phyloP scores from a whole-genome alignment of 2,329 filamentous ascomycete species.

The Paecilomyces niveus region DNA sequence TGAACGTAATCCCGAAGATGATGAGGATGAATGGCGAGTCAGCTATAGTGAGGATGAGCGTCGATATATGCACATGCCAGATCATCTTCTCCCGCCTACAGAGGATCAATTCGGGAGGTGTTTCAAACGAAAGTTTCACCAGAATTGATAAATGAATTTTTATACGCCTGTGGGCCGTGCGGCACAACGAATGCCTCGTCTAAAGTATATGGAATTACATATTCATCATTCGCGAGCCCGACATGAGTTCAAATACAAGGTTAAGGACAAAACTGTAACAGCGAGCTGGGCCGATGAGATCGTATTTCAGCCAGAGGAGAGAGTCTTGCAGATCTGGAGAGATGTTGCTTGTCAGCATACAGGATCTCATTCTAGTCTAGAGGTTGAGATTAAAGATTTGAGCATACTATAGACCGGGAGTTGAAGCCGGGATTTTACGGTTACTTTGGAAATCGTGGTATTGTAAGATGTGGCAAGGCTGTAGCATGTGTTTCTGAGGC shows the following conservation, averaged over 20 bases:
- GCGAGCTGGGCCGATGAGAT: not conserved
- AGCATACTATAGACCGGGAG: no score
- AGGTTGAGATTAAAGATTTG: not conserved
- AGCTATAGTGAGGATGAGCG: not conserved
- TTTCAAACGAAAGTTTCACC: not conserved
- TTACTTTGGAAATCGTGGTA: no score
- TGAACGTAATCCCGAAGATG: not conserved
- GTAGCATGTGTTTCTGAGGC: no score
- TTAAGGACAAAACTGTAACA: not conserved
- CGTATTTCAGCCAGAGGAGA: not conserved
- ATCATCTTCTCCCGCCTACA: not conserved
- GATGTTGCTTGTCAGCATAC: not conserved
- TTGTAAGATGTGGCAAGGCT: no score
- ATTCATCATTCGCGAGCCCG: not conserved
- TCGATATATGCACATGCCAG: not conserved
- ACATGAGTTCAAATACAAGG: not conserved
- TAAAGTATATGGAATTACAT: not conserved
- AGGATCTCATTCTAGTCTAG: not conserved
- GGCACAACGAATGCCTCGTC: not conserved
- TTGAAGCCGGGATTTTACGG: no score
- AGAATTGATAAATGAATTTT: not conserved
- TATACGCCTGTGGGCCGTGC: not conserved
- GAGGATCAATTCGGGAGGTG: not conserved
- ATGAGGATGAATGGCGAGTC: not conserved
- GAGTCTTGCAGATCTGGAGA: not conserved